Evolutionary conservation across 805 yeast species (phyloP), one percentile per base, ranked within the genome.

Genomic region (Hemisphaericaspora nanyangensis): DNA sequence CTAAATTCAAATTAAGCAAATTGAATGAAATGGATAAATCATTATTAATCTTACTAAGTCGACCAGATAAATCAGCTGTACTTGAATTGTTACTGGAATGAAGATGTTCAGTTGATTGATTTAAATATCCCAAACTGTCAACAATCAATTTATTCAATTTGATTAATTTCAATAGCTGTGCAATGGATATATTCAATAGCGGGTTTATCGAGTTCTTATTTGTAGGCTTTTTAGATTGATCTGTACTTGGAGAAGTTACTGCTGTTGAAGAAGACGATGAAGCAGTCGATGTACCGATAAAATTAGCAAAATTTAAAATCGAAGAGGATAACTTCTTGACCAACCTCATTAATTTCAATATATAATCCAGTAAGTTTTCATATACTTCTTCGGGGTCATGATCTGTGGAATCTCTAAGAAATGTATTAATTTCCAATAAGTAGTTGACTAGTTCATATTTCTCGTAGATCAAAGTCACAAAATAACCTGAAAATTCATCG

Each of bases 371-470:
- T 12, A 55, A 37, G 13, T 44, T 42, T 34, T 58, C 63, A 24
- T 34, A 37, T 15, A 44, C 35, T 34, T 55, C 60, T 13, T 55
- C 54, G 4, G 40, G 34, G 39, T 38, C 38, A 24, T 35, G 15
- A 34, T 20, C 35, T 28, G 16, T 24, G 5, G 42, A 27, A 11
- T 20, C 32, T 11, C 39, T 31, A 8, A 47, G 35, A 3, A 43
- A 29, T 11, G 36, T 35, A 28, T 40, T 37, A 12, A 71, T 52
- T 39, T 71, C 76, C 15, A 45, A 39, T n/a, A 70, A 45, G 39
- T 57, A 70, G n/a, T 54, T 49, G 24, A 60, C 45, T 12, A 72
- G 49, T 30, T 64, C 70, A 45, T 53, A 58, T 40, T 70, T 72
- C 13, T 63, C 65, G 12, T 51, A 44, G 3, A 65, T 47, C 12